Percentiles rank a stretch among this genome's conserved stretches.
These are phyloP conservation scores for Hypoxylon fuscum DNA, from an alignment of 495 filamentous ascomycete genomes.

Conservation along the genomic window DNA sequence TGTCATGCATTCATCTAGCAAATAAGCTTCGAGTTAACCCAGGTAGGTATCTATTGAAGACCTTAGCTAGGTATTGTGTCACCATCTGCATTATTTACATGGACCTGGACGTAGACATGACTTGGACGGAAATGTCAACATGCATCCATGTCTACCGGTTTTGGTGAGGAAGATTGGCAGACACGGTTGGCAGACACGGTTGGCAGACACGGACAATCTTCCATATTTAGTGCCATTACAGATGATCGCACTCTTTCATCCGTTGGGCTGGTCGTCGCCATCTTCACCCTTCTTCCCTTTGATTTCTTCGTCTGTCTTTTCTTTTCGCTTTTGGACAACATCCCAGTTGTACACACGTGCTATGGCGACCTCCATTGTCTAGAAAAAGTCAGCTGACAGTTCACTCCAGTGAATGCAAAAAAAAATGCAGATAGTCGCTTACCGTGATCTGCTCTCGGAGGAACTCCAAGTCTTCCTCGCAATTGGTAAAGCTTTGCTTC, in stretches of 20 bases:
- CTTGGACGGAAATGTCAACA: background rate
- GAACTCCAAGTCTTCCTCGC: slow-evolving; percentile 97
- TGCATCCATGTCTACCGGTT: background rate
- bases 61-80: background rate
- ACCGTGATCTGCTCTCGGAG: slow-evolving; percentile 96
- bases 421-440: slow-evolving; percentile 38
- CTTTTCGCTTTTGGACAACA: slow-evolving; percentile 90
- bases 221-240: background rate
- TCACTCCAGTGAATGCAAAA: background rate
- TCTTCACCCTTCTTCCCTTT: slow-evolving; percentile 49
- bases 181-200: background rate
- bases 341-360: slow-evolving; percentile 99
- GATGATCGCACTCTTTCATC: slow-evolving; percentile 27
- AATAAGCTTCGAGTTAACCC: no score
- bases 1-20: no score
- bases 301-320: slow-evolving; percentile 72
- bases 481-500: slow-evolving; percentile 78
- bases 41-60: background rate
- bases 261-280: slow-evolving; percentile 43
- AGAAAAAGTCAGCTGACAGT: slow-evolving; percentile 40
- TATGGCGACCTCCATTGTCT: slow-evolving; percentile 97
- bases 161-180: background rate
- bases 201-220: slow-evolving; percentile 4
- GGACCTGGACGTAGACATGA: background rate
- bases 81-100: background rate